phyloP scores from a whole-genome alignment of 1,139 yeast species.

The Taphrina communis region DNA sequence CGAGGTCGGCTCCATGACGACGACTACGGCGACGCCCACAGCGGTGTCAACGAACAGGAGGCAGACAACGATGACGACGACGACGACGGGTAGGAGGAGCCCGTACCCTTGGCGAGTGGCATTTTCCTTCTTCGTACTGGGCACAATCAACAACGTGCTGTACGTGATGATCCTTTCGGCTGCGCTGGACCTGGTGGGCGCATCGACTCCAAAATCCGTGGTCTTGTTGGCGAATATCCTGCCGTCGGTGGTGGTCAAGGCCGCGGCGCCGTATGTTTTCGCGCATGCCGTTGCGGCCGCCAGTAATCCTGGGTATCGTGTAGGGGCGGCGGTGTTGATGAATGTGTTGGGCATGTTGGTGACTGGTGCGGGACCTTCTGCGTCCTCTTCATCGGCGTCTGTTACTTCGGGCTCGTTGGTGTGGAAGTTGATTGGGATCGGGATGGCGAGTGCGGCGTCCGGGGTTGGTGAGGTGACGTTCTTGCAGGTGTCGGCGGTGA shows the following conservation, averaged over 20 bases:
- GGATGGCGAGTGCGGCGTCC: conserved; percentile 79
- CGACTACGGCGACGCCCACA: too few species aligned
- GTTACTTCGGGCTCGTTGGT: not conserved
- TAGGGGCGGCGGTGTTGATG: conserved; percentile 62
- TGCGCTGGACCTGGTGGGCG: conserved; percentile 73
- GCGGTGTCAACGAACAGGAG: too few species aligned
- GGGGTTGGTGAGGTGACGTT: conserved; percentile 93
- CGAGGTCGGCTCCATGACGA: too few species aligned
- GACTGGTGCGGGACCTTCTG: conserved; percentile 55
- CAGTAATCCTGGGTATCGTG: conserved; percentile 52
- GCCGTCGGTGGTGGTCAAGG: conserved; percentile 77
- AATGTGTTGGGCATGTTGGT: conserved; percentile 79
- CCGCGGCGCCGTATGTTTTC: conserved; percentile 62
- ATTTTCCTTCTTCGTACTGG: conserved; percentile 76
- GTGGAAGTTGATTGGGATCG: conserved; percentile 66
- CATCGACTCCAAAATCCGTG: conserved; percentile 78
- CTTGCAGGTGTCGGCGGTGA: conserved; percentile 74
- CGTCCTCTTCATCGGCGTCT: too few species aligned
- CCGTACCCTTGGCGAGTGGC: conserved; percentile 48
- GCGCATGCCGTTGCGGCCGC: conserved; percentile 20
- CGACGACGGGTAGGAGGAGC: too few species aligned
- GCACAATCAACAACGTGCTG: conserved; percentile 82
- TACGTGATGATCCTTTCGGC: conserved; percentile 76
- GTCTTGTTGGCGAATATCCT: conserved; percentile 85
- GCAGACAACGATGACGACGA: too few species aligned